Base-by-base conservation (phyloP, 306 rosid species). In the Oxytropis ochrocephala region DNA sequence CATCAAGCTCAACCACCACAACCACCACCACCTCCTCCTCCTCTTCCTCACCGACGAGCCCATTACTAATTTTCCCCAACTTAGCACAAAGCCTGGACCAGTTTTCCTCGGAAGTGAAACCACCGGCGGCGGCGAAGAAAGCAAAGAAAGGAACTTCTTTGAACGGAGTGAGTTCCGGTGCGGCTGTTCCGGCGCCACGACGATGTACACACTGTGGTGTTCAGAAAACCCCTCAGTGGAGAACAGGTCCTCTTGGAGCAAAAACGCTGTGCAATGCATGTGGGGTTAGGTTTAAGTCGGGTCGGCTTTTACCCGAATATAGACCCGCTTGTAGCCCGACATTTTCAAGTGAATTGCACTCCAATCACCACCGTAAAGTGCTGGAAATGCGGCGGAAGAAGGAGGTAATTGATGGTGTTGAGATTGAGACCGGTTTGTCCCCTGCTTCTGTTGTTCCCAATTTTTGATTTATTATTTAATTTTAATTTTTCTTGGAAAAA, bases 261-360 rank as follows among this genome's bases (percentile, higher is more conserved):
- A 90, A 90, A 46, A 90, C 96, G 0, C 81, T 94, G 0, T 94
- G 98, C 43, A 94, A 94, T 72, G 98, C 98, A 0, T 94, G 98
- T 1, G 97, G 97, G 6, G 98, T 94, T 29, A 83, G 98, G 24
- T 94, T 1, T 79, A 94, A 94, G 83, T 94, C 98, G 52, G 98
- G 98, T 42, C 89, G 98, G 39, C 81, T 94, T 3, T 76, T 94
- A 2, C 98, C 98, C 46, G 98, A 94, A 58, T 94, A 94, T 5
- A 72, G 98, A 43, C 98, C 98, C n/a, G 98, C 98, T 0, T 88
- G 97, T 30, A 94, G 98, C 83, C 98, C 98, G 3, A 94, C 92
- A 13, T 94, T 94, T 56, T 90, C 96, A 5, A 85, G 72, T 42
- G 90, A 84, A 46, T 36, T 90, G 67, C 98, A 94, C 82, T 94